phyloP scores from a whole-genome alignment of 352 stramenopile genomes.

The Blastocystis sp. region DNA sequence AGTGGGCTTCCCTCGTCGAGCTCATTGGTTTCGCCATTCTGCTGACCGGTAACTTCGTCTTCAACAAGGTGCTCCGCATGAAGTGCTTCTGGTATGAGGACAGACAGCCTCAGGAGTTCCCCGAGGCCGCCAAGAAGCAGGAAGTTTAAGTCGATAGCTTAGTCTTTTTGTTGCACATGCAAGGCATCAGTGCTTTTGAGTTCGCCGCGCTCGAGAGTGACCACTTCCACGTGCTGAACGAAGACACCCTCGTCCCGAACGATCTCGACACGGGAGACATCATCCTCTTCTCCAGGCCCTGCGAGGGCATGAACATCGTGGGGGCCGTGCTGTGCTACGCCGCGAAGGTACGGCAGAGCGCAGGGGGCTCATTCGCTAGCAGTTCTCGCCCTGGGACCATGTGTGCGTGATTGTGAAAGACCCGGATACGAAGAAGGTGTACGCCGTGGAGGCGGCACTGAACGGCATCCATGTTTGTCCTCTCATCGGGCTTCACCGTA shows the following conservation, averaged over 20 bases:
- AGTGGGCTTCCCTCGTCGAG: conserved; percentile 69
- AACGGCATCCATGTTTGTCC: conserved; percentile 22
- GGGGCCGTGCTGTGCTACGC: conserved; percentile 55
- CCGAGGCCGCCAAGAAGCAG: not conserved
- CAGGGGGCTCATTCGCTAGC: not conserved
- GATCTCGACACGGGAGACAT: conserved; percentile 64
- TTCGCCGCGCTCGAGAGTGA: conserved; percentile 6
- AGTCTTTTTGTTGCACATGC: conserved; percentile 11
- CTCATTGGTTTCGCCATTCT: conserved; percentile 71
- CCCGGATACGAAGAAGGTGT: conserved; percentile 53
- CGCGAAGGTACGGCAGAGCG: conserved; percentile 8
- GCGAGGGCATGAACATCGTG: conserved; percentile 27
- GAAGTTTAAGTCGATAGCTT: not conserved
- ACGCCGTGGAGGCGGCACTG: conserved; percentile 44
- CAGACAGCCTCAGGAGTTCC: conserved; percentile 29
- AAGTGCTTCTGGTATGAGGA: conserved; percentile 71
- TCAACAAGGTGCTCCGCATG: conserved; percentile 72
- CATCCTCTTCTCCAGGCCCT: conserved; percentile 34
- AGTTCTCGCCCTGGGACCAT: conserved; percentile 66
- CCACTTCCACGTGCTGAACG: conserved; percentile 27
- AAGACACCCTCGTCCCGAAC: conserved; percentile 28
- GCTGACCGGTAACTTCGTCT: conserved; percentile 71
- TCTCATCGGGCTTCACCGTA: not conserved
- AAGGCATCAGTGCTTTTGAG: conserved; percentile 43
- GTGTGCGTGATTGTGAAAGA: conserved; percentile 55